Evolutionary conservation across 1,139 yeast genomes (phyloP), one percentile per base, ranked within the genome.

Genomic region (Arxiozyma slooffiae): DNA sequence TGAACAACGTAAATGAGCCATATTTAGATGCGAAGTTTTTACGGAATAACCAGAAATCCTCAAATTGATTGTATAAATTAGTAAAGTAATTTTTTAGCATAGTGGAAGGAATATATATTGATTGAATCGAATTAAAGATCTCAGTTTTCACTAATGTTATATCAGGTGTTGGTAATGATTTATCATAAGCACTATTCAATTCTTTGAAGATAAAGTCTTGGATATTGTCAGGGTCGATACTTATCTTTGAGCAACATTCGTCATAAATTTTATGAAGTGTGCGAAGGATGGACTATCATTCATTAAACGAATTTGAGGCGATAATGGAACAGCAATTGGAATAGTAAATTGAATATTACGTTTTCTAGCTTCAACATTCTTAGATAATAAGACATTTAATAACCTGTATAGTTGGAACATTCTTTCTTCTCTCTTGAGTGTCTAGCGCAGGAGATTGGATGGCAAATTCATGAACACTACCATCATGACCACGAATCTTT

Each of bases 401-500:
- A 92, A 79, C 59, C 96, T 78, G 76, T 88, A 90, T 58, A 94
- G 70, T 67, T 92, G 98, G 74, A 88, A 85, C 52, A 92, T 84
- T 48, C 96, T 78, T 64, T 94, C 99, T 67, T 94, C 99, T 52
- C 98, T 63, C 98, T 85, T 61, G 96, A 88, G 62, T 92, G 97
- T 60, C 98, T 81, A 11, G 96, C 97, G 98, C 96, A 5, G 99
- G 98, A 68, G 86, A 90, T 70, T 94, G 98, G 18, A 94, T 95
- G 0, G 96, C 95, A 74, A 92, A 94, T 44, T 92, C 81, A 67
- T 92, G 96, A 52, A 85, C 69, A 56, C 89, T 81, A 57, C 97
- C 98, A 66, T 92, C 97, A 60, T 87, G 87, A 9, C 97, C 98
- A 50, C 97, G 79, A 49, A 94, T 87, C 53, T 88, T 85, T 57